Evolutionary conservation across 1,284 basidiomycete genomes (phyloP), one percentile per base, ranked within the genome.

Genomic region (Trichosporon coremiiforme): DNA sequence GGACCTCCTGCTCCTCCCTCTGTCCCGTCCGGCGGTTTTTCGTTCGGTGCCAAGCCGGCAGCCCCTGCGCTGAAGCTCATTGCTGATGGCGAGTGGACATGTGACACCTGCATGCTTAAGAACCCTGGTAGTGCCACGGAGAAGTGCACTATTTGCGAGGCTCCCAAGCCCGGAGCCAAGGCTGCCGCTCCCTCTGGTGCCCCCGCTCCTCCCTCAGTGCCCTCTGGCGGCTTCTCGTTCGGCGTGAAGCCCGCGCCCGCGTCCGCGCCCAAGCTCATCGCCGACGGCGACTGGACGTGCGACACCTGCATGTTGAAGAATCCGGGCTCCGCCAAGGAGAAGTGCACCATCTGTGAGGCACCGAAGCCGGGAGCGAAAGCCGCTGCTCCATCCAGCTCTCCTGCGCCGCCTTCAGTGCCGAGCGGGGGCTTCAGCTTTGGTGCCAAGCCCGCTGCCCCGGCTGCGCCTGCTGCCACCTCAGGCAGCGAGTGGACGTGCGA

Each of bases 141-240:
- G 35, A 87, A 88, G 75, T 90, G 89, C 74, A 83, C 80, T 0
- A 72, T 87, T 31, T 90, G 89, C 69, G 87, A 88, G 53, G 73
- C 84, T 1, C 84, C 85, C 0, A 78, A 82, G 33, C 79, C 77
- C 25, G 75, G 64, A 5, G 66, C 70, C 6, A 31, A 38, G 31
- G 33, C 62, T 8, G 38, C 68, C 10, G 55, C 69, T 35, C 45
- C 71, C 4, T 64, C 71, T 1, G 22, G 65, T 33, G 29, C 69
- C 2, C 38, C 64, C 13, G 20, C 63, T 1, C 38, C 33, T 1
- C 50, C 63, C 6, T 12, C 64, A 10, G 67, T 65, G 5, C 70
- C 65, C 5, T 63, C 66, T 12, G 65, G 66, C 17, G 69, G 65
- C 17, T 67, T 67, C 63, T 25, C 36, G 4, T 55, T 68, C 60